phyloP scores from a whole-genome alignment of 352 stramenopile genomes.

The Pythium utonaiense region DNA sequence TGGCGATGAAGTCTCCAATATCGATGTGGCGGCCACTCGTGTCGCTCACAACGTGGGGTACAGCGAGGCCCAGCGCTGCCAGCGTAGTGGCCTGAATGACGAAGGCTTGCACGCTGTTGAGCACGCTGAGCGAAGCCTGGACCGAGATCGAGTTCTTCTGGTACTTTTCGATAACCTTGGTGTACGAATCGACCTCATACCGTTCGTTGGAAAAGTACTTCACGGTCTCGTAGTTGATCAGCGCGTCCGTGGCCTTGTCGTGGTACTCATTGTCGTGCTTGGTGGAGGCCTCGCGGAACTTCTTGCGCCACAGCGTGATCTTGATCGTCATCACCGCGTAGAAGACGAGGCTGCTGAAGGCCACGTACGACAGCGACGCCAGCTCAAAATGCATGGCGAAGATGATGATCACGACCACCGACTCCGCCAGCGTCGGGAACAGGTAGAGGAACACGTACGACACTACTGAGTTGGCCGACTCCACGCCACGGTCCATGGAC shows the following conservation, averaged over 20 bases:
- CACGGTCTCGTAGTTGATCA: slow-evolving; percentile 98
- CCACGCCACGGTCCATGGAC: slow-evolving; percentile 90
- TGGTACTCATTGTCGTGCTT: slow-evolving; percentile 97
- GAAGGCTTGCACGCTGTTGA: slow-evolving; percentile 93
- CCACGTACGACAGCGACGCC: slow-evolving; percentile 87
- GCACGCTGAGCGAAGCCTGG: slow-evolving; percentile 90
- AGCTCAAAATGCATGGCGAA: slow-evolving; percentile 92
- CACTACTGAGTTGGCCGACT: slow-evolving; percentile 93
- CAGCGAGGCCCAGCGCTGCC: slow-evolving; percentile 53
- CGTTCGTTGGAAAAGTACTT: slow-evolving; percentile 97
- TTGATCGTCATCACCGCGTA: slow-evolving; percentile 96
- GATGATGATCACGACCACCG: slow-evolving; percentile 92
- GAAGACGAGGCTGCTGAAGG: slow-evolving; percentile 94
- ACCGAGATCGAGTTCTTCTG: slow-evolving; percentile 92
- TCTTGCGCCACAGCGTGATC: slow-evolving; percentile 97
- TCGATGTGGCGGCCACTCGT: slow-evolving; percentile 63
- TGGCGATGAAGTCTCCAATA: slow-evolving; percentile 95
- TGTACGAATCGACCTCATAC: slow-evolving; percentile 92
- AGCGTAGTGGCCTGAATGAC: slow-evolving; percentile 78
- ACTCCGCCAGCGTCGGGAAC: slow-evolving; percentile 93
- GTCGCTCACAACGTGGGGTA: slow-evolving; percentile 60
- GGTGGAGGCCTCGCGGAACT: slow-evolving; percentile 93
- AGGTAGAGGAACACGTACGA: slow-evolving; percentile 98
- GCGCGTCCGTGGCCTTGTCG: slow-evolving; percentile 94
- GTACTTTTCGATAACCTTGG: slow-evolving; percentile 90